Evolutionary conservation across 352 stramenopile species (phyloP).

Genomic region (Phytophthora tubulina): DNA sequence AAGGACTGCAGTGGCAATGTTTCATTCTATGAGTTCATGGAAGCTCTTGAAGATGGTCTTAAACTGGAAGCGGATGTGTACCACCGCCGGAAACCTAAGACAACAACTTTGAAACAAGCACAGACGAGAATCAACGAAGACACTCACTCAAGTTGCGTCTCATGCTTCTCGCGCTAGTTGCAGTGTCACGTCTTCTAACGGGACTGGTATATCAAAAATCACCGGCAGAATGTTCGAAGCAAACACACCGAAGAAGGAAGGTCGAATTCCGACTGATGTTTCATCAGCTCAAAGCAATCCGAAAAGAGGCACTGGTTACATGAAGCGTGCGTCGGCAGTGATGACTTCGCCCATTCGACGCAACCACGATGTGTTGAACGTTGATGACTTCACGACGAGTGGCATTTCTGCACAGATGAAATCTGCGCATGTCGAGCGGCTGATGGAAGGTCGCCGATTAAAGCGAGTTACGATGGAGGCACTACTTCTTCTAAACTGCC

Average conservation of each 20-base stretch:
- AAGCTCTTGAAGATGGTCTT: constrained; percentile 76
- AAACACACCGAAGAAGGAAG: constrained; percentile 62
- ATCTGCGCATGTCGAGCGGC: constrained; percentile 78
- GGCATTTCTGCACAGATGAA: constrained; percentile 82
- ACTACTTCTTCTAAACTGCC: constrained; percentile 81
- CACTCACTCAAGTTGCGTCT: constrained; percentile 11
- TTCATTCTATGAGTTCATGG: constrained; percentile 87
- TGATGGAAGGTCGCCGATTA: constrained; percentile 80
- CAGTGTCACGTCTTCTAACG: constrained; percentile 45
- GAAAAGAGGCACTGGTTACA: constrained; percentile 22
- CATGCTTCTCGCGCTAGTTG: constrained; percentile 35
- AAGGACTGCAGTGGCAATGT: constrained; percentile 72
- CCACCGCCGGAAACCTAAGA: constrained; percentile 51
- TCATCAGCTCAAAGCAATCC: constrained; percentile 47
- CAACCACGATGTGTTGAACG: constrained; percentile 83
- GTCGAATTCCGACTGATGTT: constrained; percentile 23
- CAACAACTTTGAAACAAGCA: constrained; percentile 29
- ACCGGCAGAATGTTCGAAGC: constrained; percentile 47
- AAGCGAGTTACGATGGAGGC: constrained; percentile 86
- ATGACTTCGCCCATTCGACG: constrained; percentile 71
- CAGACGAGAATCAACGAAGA: constrained; percentile 57
- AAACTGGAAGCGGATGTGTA: constrained; percentile 85
- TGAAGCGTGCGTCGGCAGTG: constrained; percentile 41
- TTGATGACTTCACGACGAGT: constrained; percentile 79
- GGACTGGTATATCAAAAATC: constrained; percentile 39